These are phyloP conservation scores for Dictyostelium capitatum DNA, from an alignment of 78 protist species.

Conservation along the genomic window DNA sequence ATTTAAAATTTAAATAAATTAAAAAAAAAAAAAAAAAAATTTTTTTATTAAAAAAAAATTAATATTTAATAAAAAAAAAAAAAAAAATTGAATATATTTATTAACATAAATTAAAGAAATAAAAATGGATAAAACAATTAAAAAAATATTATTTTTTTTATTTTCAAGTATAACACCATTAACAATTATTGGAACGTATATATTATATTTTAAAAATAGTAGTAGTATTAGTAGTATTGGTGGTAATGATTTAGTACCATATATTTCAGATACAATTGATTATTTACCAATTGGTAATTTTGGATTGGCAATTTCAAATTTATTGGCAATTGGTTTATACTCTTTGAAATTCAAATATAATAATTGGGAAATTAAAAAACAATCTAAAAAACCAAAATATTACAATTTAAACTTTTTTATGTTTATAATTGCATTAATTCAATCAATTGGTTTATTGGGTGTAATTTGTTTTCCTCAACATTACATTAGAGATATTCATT, in stretches of 20 bases:
- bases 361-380: background rate
- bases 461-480: conserved; percentile 2
- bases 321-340: background rate
- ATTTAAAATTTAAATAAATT: too few relatives aligned
- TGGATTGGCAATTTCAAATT: background rate
- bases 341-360: background rate
- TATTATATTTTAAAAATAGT: background rate
- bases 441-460: conserved; percentile 2
- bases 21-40: too few relatives aligned
- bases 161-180: background rate
- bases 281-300: background rate
- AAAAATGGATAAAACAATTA: background rate
- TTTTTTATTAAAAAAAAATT: too few relatives aligned
- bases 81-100: too few relatives aligned
- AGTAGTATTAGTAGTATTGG: background rate
- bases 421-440: background rate
- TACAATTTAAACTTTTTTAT: background rate
- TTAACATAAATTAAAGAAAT: too few relatives aligned
- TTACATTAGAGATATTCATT: conserved; percentile 6
- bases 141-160: background rate
- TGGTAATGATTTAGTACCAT: background rate
- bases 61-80: too few relatives aligned
- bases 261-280: conserved; percentile 1
- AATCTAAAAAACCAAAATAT: background rate
- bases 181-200: background rate